Evolutionary conservation across 192 early-diverging fungal species (phyloP).

Genomic region (Linnemannia schmuckeri): DNA sequence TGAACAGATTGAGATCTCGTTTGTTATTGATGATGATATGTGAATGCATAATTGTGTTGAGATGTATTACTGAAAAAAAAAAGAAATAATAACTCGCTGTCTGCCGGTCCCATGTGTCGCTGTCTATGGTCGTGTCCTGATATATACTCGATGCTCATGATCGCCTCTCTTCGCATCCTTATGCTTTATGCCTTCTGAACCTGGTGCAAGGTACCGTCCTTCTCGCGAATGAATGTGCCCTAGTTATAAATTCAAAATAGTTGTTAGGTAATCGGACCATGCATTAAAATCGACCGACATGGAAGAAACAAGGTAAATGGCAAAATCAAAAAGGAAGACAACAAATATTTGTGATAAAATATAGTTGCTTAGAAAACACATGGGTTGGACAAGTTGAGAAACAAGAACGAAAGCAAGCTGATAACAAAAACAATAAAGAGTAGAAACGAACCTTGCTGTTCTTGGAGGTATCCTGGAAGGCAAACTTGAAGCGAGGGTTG

Average conservation of each 20-base stretch:
- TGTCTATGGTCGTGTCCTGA: background rate
- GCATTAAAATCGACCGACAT: too few species aligned
- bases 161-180: background rate
- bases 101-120: background rate
- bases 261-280: background rate
- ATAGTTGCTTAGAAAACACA: background rate
- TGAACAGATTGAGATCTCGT: background rate
- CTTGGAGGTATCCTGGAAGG: slow-evolving; percentile 59
- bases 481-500: slow-evolving; percentile 56
- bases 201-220: slow-evolving; percentile 39
- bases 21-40: background rate
- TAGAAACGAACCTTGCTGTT: slow-evolving; percentile 19
- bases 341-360: background rate
- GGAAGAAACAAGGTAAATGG: too few species aligned
- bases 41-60: slow-evolving; percentile 1
- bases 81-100: background rate
- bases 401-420: too few species aligned
- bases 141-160: slow-evolving; percentile 7
- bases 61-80: slow-evolving; percentile 6
- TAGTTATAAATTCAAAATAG: background rate
- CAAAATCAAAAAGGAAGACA: background rate
- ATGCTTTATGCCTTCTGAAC: slow-evolving; percentile 31
- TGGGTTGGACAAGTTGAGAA: too few species aligned
- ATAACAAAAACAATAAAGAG: background rate
- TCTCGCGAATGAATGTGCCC: slow-evolving; percentile 45